Base-by-base conservation (phyloP, 1,284 basidiomycete genomes). In the Moniliella sp. region DNA sequence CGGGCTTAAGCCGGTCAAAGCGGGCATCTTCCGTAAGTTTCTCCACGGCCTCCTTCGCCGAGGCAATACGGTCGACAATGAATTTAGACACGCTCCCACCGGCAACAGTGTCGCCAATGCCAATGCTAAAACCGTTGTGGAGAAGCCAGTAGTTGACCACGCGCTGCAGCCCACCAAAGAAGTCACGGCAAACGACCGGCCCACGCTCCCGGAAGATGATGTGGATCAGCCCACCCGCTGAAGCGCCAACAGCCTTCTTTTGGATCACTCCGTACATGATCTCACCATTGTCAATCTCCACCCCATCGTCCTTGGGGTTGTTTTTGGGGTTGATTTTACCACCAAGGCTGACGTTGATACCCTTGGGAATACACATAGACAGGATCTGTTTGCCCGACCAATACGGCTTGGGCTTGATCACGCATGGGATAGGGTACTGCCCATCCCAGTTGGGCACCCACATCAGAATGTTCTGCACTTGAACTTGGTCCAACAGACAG, bases 381-480 rank as follows among this genome's bases (percentile, higher is more conserved):
- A 97, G 66, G 28, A 97, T 76, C 64, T 99, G 91, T 63, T 99
- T 97, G 27, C 91, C 88, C 0, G 84, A 83, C 91, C 91, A 99
- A 32, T 93, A 67, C 1, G 86, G 82, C 61, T 91, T 91, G 0
- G 91, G 91, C 61, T 93, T 93, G 60, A 97, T 66, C 52, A 97
- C 84, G 2, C 83, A 78, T 3, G 91, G 91, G 18, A 75, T 77
- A 0, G 91, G 91, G 2, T 97, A 71, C 3, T 71, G 65, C 16
- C 91, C 91, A 57, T 97, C 84, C 91, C 91, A 99, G 14, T 80
- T 79, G 0, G 86, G 82, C 1, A 94, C 74, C 88, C 91, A 97
- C 1, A 97, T 72, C 11, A 99, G 69, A 47, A 97, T 83, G 55
- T 97, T 94, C 60, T 97, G 91, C 3, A 97, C 54, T 33, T 57